Conservation (phyloP, 2,329 filamentous ascomycete genomes). For the Calonectria crousiana region DNA sequence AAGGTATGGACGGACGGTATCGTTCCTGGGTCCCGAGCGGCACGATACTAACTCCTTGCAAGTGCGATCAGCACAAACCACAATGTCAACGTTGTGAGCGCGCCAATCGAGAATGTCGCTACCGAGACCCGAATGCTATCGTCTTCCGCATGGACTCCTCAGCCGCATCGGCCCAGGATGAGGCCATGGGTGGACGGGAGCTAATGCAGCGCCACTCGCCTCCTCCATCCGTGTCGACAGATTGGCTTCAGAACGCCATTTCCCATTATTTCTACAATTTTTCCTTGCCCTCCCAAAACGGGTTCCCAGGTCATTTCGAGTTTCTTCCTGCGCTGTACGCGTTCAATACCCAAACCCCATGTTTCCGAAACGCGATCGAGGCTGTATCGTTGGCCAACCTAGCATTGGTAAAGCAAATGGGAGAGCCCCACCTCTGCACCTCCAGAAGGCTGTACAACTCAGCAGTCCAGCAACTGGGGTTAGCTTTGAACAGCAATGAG, state of each 20-base stretch:
- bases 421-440: neutral
- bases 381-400: neutral
- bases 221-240: conserved; percentile 2
- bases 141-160: conserved; percentile 8
- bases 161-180: neutral
- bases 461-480: neutral
- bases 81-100: conserved; percentile 13
- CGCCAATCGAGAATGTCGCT: conserved; percentile 6
- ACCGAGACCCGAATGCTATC: conserved; percentile 5
- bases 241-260: conserved; percentile 11
- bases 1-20: neutral
- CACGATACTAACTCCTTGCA: neutral
- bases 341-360: neutral
- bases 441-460: neutral
- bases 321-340: neutral
- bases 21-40: neutral
- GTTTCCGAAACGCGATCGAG: neutral
- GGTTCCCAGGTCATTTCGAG: conserved; percentile 6
- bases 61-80: conserved; percentile 18
- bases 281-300: conserved; percentile 5
- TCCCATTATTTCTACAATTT: conserved; percentile 19
- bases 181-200: neutral
- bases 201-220: neutral
- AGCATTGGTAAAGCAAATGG: neutral
- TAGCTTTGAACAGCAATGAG: neutral